These are phyloP conservation scores for Dictyostelium capitatum DNA, from an alignment of 78 protist species.

Conservation along the genomic window DNA sequence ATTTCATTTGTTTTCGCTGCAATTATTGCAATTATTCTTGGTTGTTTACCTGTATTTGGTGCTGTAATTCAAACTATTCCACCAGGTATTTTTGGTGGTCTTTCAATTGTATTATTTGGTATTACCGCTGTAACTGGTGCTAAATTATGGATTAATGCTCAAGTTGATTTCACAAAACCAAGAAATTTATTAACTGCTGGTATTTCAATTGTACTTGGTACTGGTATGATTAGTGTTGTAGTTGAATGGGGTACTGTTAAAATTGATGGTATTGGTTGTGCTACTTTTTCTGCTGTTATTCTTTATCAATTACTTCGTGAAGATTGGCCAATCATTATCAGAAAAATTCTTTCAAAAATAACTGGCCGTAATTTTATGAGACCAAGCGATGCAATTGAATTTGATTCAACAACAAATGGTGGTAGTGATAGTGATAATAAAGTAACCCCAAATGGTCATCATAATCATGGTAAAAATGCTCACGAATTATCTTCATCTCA, in stretches of 20 bases:
- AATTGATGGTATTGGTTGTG: conserved; percentile 44
- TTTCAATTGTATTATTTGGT: conserved; percentile 46
- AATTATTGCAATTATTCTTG: conserved; percentile 15
- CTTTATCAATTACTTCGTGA: conserved; percentile 48
- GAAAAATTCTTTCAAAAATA: neutral
- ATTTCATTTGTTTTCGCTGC: conserved; percentile 2
- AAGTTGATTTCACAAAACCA: conserved; percentile 34
- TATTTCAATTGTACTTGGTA: conserved; percentile 21
- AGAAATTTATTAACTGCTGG: conserved; percentile 40
- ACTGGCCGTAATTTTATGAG: conserved; percentile 1
- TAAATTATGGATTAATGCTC: conserved; percentile 2
- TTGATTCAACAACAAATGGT: no score
- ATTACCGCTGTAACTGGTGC: conserved; percentile 34
- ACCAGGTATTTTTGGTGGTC: conserved; percentile 49
- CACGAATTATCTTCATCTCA: no score
- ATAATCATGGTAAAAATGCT: no score
- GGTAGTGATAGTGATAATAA: no score
- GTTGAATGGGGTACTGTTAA: conserved; percentile 36
- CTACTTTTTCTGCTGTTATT: conserved; percentile 12
- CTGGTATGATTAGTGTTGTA: conserved; percentile 23
- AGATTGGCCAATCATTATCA: conserved; percentile 15
- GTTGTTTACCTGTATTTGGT: conserved; percentile 27
- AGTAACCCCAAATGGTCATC: no score
- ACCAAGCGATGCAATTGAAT: neutral
- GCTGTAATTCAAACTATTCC: conserved; percentile 63